These are phyloP conservation scores for Trametes sanguinea DNA, from an alignment of 768 basidiomycete species.

Conservation along the genomic window DNA sequence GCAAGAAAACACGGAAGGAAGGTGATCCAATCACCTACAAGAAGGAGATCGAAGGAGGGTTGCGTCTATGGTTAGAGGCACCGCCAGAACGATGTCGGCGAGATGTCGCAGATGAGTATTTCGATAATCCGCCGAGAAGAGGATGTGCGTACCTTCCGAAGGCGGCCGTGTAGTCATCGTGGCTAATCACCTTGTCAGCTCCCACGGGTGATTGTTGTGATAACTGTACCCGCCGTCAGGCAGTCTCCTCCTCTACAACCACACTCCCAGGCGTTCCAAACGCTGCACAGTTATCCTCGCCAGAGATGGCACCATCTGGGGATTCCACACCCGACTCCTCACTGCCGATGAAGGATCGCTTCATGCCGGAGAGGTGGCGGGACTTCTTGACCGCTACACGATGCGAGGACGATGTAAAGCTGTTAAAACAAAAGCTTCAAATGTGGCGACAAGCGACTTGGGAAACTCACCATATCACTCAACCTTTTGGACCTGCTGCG, in stretches of 20 bases:
- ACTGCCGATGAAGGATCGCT: too few species aligned
- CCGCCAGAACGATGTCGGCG: conserved; percentile 29
- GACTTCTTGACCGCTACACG: not conserved
- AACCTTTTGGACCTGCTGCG: too few species aligned
- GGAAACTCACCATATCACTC: too few species aligned
- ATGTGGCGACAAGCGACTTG: too few species aligned
- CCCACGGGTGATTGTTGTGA: not conserved
- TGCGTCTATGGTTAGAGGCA: conserved; percentile 34
- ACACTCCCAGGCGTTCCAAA: too few species aligned
- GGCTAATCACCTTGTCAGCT: not conserved
- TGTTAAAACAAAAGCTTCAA: too few species aligned
- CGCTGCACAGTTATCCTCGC: too few species aligned
- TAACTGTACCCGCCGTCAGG: not conserved
- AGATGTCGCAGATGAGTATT: conserved; percentile 35
- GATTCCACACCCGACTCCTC: too few species aligned
- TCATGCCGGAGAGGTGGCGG: not conserved
- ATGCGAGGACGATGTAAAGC: not conserved
- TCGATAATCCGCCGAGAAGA: conserved; percentile 33
- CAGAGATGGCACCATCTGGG: too few species aligned
- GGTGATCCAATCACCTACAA: not conserved
- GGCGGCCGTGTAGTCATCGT: too few species aligned
- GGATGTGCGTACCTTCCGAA: too few species aligned
- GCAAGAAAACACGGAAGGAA: not conserved
- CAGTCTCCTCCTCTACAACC: too few species aligned
- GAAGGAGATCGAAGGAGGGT: conserved; percentile 34